phyloP scores from a whole-genome alignment of 2,329 filamentous ascomycete genomes.

The Mycosphaerelloides madeirae region DNA sequence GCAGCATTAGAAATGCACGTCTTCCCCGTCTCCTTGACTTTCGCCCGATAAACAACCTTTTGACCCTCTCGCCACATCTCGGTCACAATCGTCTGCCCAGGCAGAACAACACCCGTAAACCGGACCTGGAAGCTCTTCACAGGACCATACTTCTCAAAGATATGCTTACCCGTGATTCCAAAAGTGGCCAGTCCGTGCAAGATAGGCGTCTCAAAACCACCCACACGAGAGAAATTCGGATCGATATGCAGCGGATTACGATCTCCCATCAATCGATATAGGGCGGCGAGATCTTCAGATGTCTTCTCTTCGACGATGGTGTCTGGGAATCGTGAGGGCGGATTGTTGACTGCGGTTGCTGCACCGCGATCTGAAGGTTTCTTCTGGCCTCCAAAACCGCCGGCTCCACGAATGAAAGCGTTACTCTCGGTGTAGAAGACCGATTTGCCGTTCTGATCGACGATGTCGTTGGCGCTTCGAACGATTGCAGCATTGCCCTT shows the following conservation, averaged over 20 bases:
- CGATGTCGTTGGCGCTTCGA: slow-evolving; percentile 73
- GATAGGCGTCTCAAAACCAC: slow-evolving; percentile 91
- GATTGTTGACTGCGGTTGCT: slow-evolving; percentile 71
- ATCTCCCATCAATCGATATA: slow-evolving; percentile 92
- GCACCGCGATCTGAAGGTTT: slow-evolving; percentile 74
- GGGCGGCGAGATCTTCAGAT: slow-evolving; percentile 80
- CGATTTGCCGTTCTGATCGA: slow-evolving; percentile 78
- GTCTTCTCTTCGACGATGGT: slow-evolving; percentile 80
- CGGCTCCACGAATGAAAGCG: slow-evolving; percentile 86
- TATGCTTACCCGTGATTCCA: slow-evolving; percentile 83
- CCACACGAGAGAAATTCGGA: slow-evolving; percentile 87
- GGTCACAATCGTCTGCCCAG: slow-evolving; percentile 82
- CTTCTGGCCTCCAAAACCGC: slow-evolving; percentile 80
- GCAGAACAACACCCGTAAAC: slow-evolving; percentile 79
- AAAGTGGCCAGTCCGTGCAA: slow-evolving; percentile 94
- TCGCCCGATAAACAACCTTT: slow-evolving; percentile 77
- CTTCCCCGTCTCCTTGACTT: slow-evolving; percentile 90
- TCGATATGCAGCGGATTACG: slow-evolving; percentile 96
- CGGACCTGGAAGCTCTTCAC: slow-evolving; percentile 91
- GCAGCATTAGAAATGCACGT: slow-evolving; percentile 76
- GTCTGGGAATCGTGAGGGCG: slow-evolving; percentile 73
- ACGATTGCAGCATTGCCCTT: slow-evolving; percentile 88
- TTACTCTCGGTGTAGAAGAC: slow-evolving; percentile 96
- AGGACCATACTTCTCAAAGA: slow-evolving; percentile 75
- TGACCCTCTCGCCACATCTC: slow-evolving; percentile 91